Conservation (phyloP, 768 basidiomycete genomes). For the Tricholoma sp. region DNA sequence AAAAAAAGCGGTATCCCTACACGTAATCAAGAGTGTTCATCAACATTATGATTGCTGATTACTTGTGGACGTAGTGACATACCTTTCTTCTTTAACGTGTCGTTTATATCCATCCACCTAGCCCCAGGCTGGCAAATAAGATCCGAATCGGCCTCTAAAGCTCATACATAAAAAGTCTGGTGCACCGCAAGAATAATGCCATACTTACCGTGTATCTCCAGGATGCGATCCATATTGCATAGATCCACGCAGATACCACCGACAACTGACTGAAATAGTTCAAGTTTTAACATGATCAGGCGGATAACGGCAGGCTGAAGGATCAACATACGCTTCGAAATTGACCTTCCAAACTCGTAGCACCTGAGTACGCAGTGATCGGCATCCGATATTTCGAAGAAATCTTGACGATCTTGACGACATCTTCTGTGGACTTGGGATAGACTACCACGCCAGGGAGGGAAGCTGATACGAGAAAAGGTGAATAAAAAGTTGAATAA, state of each 20-base stretch:
- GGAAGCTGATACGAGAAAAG: neutral
- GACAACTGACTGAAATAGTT: conserved; percentile 25
- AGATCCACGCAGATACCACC: conserved; percentile 82
- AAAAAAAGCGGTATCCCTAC: conserved; percentile 77
- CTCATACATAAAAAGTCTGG: neutral
- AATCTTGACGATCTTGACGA: conserved; percentile 70
- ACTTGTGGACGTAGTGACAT: no score
- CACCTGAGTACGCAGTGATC: conserved; percentile 74
- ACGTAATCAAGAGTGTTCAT: neutral
- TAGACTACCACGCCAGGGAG: conserved; percentile 60
- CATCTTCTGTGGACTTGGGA: conserved; percentile 71
- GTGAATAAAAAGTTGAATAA: neutral
- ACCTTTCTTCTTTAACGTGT: conserved; percentile 58
- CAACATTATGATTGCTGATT: no score
- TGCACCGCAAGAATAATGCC: neutral
- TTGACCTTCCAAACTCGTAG: conserved; percentile 79
- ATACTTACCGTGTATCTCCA: conserved; percentile 61
- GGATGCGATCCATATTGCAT: conserved; percentile 71
- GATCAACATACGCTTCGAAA: conserved; percentile 46
- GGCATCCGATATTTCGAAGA: conserved; percentile 76
- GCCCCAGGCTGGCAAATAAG: conserved; percentile 70
- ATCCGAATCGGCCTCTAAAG: conserved; percentile 62
- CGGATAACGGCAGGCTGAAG: neutral
- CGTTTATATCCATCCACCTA: conserved; percentile 70
- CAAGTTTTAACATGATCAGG: neutral